These are phyloP conservation scores for Candida tetrigidarum DNA, from an alignment of 1,139 yeast species.

Conservation along the genomic window DNA sequence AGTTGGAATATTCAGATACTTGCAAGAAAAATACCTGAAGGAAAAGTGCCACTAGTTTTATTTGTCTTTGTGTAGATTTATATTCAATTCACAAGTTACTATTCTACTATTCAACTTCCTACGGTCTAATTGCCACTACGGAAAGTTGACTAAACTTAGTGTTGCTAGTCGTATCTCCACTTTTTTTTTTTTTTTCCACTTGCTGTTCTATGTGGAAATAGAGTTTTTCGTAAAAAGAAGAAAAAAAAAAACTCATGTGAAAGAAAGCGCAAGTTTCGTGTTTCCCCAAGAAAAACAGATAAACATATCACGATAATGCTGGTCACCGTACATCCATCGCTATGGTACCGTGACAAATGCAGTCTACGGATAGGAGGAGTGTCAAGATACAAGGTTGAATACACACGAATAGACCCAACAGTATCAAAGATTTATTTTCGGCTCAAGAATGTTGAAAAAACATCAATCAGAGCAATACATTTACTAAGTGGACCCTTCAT, in stretches of 20 bases:
- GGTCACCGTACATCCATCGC: slow-evolving; percentile 19
- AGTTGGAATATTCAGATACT: slow-evolving; percentile 25
- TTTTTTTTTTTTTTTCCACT: too few relatives aligned
- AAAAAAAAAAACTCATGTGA: too few relatives aligned
- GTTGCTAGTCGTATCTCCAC: too few relatives aligned
- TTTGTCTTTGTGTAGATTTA: not conserved
- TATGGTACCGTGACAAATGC: slow-evolving; percentile 49
- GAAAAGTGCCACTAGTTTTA: slow-evolving; percentile 2
- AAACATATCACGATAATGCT: slow-evolving; percentile 1
- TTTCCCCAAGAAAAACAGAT: too few relatives aligned
- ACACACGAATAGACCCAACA: slow-evolving; percentile 25
- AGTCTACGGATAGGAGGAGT: slow-evolving; percentile 43
- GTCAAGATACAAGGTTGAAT: slow-evolving; percentile 35
- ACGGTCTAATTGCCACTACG: too few relatives aligned
- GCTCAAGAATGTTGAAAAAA: slow-evolving; percentile 53
- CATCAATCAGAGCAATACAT: slow-evolving; percentile 58
- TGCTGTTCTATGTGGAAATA: too few relatives aligned
- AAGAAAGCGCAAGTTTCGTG: too few relatives aligned
- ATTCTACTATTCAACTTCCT: too few relatives aligned
- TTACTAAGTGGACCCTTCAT: slow-evolving; percentile 62
- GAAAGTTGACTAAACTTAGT: too few relatives aligned
- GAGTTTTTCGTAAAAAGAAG: too few relatives aligned
- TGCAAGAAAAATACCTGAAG: slow-evolving; percentile 26
- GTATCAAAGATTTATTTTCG: slow-evolving; percentile 36
- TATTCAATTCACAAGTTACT: not conserved